A percentile compares a stretch with the other conserved stretches of the same genome.
Evolutionary conservation across 306 rosid species (phyloP).

Genomic region (Quercus glauca): DNA sequence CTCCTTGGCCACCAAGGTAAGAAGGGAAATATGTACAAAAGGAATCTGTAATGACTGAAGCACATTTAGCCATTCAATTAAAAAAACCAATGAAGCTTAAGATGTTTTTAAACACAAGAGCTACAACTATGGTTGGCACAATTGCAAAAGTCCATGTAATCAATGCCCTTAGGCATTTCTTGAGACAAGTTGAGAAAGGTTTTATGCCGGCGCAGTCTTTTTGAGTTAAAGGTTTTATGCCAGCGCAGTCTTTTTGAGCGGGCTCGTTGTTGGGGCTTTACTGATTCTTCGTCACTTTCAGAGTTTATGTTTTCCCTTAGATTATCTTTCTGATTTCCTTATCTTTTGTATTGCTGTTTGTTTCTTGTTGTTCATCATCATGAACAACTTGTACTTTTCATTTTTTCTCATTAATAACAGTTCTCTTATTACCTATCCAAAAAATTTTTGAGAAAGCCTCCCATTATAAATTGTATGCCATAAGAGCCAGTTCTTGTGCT

Average conservation of each 20-base stretch:
- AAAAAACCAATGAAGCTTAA: constrained; percentile 64
- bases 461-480: constrained; percentile 92
- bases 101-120: constrained; percentile 64
- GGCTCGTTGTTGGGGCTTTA: too few relatives aligned
- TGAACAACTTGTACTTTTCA: too few relatives aligned
- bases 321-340: too few relatives aligned
- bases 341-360: too few relatives aligned
- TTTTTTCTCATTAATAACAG: too few relatives aligned
- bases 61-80: constrained; percentile 90
- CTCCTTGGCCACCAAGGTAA: constrained; percentile 79
- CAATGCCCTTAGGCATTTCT: constrained; percentile 86
- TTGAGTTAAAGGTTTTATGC: too few relatives aligned
- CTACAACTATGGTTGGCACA: constrained; percentile 75
- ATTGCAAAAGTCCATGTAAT: constrained; percentile 84
- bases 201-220: too few relatives aligned
- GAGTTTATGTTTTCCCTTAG: too few relatives aligned
- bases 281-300: too few relatives aligned
- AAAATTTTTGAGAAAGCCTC: constrained; percentile 69
- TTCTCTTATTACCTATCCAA: too few relatives aligned
- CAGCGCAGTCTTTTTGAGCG: too few relatives aligned
- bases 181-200: constrained; percentile 23
- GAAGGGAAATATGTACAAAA: constrained; percentile 81
- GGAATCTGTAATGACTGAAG: constrained; percentile 92
- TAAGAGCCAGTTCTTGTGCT: constrained; percentile 87
- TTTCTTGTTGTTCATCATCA: too few relatives aligned